These are phyloP conservation scores for Botryotinia narcissicola DNA, from an alignment of 2,329 filamentous ascomycete species.

Conservation along the genomic window DNA sequence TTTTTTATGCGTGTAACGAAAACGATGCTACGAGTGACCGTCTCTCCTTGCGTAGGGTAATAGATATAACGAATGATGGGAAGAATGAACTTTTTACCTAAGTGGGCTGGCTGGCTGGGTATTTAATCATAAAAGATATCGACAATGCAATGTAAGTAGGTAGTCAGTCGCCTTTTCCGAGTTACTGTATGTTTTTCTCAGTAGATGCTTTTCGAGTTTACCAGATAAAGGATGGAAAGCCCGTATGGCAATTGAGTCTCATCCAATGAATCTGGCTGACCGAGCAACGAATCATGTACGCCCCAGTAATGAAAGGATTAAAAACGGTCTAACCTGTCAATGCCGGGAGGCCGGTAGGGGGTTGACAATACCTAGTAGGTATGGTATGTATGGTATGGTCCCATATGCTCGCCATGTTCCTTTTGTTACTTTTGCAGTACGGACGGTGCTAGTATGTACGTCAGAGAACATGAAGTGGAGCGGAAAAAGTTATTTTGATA, in stretches of 20 bases:
- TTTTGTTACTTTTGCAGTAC: neutral
- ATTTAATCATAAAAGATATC: neutral
- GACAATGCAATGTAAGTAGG: neutral
- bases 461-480: neutral
- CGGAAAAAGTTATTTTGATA: neutral
- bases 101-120: neutral
- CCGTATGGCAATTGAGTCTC: neutral
- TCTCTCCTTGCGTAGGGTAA: neutral
- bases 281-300: conserved; percentile 3
- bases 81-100: neutral
- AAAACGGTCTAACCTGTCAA: neutral
- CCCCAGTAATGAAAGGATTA: neutral
- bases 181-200: neutral
- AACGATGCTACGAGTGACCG: neutral
- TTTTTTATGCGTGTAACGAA: conserved; percentile 16
- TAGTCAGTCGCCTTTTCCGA: neutral
- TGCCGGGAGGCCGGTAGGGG: neutral
- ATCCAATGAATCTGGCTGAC: conserved; percentile 10
- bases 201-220: neutral
- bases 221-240: neutral
- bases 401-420: neutral
- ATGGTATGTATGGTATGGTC: neutral
- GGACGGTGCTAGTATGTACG: neutral
- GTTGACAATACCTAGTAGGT: neutral
- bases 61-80: neutral